phyloP scores from a whole-genome alignment of 1,284 basidiomycete species.

The Trichosporon sp. region DNA sequence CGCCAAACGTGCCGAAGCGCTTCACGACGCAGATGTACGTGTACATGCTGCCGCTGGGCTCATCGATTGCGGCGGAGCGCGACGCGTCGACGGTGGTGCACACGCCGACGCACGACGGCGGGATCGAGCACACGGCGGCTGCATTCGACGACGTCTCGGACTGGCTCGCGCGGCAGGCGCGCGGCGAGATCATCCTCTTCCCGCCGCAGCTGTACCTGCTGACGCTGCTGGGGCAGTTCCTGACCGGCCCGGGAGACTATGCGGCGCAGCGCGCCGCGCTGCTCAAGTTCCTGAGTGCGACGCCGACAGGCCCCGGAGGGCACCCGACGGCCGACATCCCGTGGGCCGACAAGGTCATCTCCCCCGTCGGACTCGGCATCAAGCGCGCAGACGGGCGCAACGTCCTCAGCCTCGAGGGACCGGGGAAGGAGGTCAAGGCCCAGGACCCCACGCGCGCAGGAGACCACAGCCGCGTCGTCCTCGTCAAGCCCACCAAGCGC shows the following conservation, averaged over 20 bases:
- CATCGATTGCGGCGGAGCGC: not conserved
- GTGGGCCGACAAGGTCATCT: constrained; percentile 20
- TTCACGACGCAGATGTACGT: constrained; percentile 25
- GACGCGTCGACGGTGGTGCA: constrained; percentile 4
- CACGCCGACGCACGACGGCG: constrained; percentile 19
- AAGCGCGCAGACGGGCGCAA: constrained; percentile 11
- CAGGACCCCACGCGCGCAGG: constrained; percentile 6
- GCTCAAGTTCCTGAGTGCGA: constrained; percentile 4
- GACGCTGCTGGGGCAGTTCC: constrained; percentile 7
- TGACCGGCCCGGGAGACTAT: constrained; percentile 10
- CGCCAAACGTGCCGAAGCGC: constrained; percentile 17
- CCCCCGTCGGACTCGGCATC: constrained; percentile 5
- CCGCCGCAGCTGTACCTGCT: constrained; percentile 21
- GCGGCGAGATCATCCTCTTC: constrained; percentile 18
- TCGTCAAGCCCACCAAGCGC: not conserved
- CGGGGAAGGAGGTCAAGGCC: constrained; percentile 14
- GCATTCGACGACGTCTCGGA: constrained; percentile 10
- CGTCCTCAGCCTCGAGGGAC: constrained; percentile 8
- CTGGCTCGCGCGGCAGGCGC: constrained; percentile 6
- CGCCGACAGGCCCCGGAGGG: not conserved
- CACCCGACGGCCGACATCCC: constrained; percentile 1
- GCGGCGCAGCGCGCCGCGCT: constrained; percentile 9
- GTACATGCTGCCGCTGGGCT: constrained; percentile 17
- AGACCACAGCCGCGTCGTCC: constrained; percentile 19
- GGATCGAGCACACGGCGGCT: constrained; percentile 20